Base-by-base conservation (phyloP, 305 asterid species). In the Nicotiana rustica region DNA sequence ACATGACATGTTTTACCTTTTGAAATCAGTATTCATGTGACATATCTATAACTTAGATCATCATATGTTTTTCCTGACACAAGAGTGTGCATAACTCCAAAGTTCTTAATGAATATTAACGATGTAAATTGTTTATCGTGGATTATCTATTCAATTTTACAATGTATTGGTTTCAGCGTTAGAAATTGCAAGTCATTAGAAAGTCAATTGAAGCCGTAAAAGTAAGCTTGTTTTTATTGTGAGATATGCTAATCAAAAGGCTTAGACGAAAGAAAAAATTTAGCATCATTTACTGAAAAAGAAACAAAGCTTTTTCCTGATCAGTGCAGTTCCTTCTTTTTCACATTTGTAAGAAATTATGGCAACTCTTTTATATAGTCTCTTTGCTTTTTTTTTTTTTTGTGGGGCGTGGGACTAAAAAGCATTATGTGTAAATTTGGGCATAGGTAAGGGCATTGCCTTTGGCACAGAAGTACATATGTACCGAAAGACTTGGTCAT, bases 111-210 rank as follows among this genome's bases (percentile, higher is more conserved):
- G 31, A 31, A 17, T 76, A 76, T 29, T 55, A n/a, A 55, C 55
- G 17, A 76, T 76, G n/a, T 17, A 31, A 15, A 5, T 29, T 41
- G 0, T 76, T 31, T 52, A 52, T 75, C 10, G 10, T 29, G 47
- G 17, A 75, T 75, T 15, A 52, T 75, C 49, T 52, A 49, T 59
- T 75, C 38, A 75, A 75, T 75, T 75, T 75, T 75, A 14, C 79
- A 47, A 21, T 71, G 21, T 71, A 29, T 9, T 15, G 65, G 47
- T 52, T 75, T 29, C 17, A 8, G 8, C 31, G 47, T 25, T 29
- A 15, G 47, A 52, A 49, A 29, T 49, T 75, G 80, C 65, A 52
- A 55, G 65, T 75, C 31, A 35, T 36, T 68, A 68, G 31, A 67
- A 67, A 67, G 73, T 67, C 13, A 33, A 33, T 67, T 17, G 55